These are phyloP conservation scores for Jackrogersella minutella DNA, from an alignment of 495 filamentous ascomycete genomes.

Conservation along the genomic window DNA sequence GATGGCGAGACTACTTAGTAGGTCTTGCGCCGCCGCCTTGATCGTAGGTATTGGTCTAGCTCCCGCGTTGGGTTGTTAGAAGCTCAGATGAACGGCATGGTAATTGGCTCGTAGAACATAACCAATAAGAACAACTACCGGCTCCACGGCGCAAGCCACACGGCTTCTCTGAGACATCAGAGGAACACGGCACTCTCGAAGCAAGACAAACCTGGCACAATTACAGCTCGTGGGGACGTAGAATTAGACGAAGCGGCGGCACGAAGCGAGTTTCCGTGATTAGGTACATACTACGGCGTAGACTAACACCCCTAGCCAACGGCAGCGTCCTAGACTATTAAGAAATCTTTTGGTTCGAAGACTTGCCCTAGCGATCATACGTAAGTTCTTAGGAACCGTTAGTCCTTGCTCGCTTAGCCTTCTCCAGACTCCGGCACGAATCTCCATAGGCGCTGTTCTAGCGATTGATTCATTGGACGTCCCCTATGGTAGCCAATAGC, in stretches of 20 bases:
- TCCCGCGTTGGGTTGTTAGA: not conserved
- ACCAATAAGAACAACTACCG: slow-evolving; percentile 13
- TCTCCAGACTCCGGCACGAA: not conserved
- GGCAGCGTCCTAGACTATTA: not conserved
- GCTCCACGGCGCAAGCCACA: slow-evolving; percentile 21
- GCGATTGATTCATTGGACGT: not conserved
- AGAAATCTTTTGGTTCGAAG: not conserved
- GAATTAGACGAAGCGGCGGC: slow-evolving; percentile 20
- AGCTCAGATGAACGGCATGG: not conserved
- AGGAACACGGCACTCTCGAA: not conserved
- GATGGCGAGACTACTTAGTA: not conserved
- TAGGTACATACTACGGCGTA: slow-evolving; percentile 5
- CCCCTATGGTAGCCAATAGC: not conserved
- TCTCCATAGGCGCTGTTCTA: not conserved
- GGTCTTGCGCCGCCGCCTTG: not conserved
- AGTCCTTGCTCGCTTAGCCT: slow-evolving; percentile 17
- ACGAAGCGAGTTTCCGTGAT: slow-evolving; percentile 28
- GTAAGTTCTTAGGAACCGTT: slow-evolving; percentile 22
- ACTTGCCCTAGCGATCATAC: no score
- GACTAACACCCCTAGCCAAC: slow-evolving; percentile 14
- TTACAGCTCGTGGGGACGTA: not conserved
- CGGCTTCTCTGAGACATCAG: slow-evolving; percentile 1
- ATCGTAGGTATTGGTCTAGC: not conserved
- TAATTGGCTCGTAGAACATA: slow-evolving; percentile 7
- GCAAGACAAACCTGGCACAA: not conserved